These are phyloP conservation scores for Fraxinus pennsylvanica DNA, from an alignment of 257 asterid species.

Conservation along the genomic window DNA sequence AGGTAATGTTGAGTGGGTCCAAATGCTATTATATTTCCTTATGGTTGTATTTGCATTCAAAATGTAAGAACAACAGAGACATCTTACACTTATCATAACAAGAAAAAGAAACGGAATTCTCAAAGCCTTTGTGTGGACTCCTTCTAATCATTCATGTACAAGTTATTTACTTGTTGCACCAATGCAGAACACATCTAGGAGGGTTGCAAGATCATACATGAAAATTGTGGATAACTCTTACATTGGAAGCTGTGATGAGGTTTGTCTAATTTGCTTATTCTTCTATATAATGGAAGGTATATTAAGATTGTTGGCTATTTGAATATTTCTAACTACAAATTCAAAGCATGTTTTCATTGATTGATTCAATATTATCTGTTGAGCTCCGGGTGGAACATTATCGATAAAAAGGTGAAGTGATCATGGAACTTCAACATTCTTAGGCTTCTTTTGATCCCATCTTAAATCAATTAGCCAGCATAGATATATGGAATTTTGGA, in stretches of 20 bases:
- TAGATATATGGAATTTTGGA: background rate
- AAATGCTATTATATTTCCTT: slow-evolving; percentile 23
- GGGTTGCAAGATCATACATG: slow-evolving; percentile 68
- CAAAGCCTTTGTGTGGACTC: slow-evolving; percentile 14
- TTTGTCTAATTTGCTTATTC: slow-evolving; percentile 23
- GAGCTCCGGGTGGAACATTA: no score
- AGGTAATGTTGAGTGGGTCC: slow-evolving; percentile 44
- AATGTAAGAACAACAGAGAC: background rate
- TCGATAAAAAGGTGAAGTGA: background rate
- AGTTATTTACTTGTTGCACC: slow-evolving; percentile 29
- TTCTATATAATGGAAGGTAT: background rate
- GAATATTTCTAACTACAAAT: background rate
- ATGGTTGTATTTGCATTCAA: slow-evolving; percentile 13
- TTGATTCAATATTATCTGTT: background rate
- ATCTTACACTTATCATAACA: background rate
- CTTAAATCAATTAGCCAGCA: background rate
- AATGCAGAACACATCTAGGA: slow-evolving; percentile 68
- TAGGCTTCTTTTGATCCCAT: background rate
- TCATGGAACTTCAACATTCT: background rate
- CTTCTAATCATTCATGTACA: slow-evolving; percentile 3
- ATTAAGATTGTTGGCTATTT: background rate
- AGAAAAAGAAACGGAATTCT: background rate
- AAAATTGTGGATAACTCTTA: slow-evolving; percentile 68
- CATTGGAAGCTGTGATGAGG: slow-evolving; percentile 79
- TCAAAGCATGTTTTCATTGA: background rate